Conservation (phyloP, 306 rosid genomes). For the Senna tora region DNA sequence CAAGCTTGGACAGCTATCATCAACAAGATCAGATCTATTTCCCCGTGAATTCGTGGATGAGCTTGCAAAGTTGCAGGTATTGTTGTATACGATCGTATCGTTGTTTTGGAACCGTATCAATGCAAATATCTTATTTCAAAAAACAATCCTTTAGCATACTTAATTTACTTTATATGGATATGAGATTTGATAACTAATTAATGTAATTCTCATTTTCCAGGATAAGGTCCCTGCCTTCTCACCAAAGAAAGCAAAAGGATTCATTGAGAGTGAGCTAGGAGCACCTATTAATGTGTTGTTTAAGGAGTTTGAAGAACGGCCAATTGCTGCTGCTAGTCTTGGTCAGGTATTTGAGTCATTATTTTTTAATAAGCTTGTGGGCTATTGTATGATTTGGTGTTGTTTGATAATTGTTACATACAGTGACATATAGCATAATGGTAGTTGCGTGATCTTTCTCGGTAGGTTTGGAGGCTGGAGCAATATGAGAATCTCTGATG, state of each 20-base stretch:
- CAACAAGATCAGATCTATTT: slow-evolving; percentile 91
- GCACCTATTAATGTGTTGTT: slow-evolving; percentile 62
- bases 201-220: slow-evolving; percentile 47
- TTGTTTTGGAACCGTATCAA: background rate
- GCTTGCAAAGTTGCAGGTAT: slow-evolving; percentile 91
- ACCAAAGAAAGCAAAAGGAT: slow-evolving; percentile 69
- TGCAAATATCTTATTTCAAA: background rate
- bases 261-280: slow-evolving; percentile 82
- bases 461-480: slow-evolving; percentile 9
- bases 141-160: background rate
- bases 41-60: slow-evolving; percentile 89
- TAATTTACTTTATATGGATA: slow-evolving; percentile 19
- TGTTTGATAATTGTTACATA: background rate
- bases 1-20: slow-evolving; percentile 91
- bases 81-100: background rate
- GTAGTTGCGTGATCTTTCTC: background rate
- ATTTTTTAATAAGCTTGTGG: background rate
- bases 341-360: slow-evolving; percentile 72
- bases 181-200: slow-evolving; percentile 2
- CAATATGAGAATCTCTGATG: background rate
- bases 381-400: background rate
- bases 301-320: slow-evolving; percentile 83
- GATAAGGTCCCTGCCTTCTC: slow-evolving; percentile 95
- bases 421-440: slow-evolving; percentile 6
- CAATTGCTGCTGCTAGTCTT: slow-evolving; percentile 97